Evolutionary conservation across 1,284 basidiomycete species (phyloP), one percentile per base, ranked within the genome.

Genomic region (Puccinia horiana): DNA sequence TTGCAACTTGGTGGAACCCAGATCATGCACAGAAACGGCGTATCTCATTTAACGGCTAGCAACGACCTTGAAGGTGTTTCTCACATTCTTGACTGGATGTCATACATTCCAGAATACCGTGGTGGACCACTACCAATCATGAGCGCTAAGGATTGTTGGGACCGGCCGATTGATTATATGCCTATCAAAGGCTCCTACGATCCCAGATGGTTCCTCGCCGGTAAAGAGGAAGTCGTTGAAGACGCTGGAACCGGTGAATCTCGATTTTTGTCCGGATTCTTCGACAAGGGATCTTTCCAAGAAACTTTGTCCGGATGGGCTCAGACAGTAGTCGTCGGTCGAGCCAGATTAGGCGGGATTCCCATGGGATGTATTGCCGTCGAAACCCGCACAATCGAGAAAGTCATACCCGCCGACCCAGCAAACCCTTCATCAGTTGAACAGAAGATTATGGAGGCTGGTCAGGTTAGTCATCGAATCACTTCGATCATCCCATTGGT

Each of bases 1-100:
- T 88, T 99, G 85, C 97, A 99, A 88, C 93, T 99, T 83, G 97
- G 97, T 86, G 97, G 97, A 83, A 98, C 97, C 52, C 87, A 90
- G 87, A 99, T 98, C 89, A 98, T 98, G 95, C 93, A 95, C 91
- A 96, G 96, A 91, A 98, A 98, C 87, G 97, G 97, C 89, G 94
- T 99, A 79, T 98, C 96, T 20, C 97, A 99, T 87, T 89, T 99
- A 76, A 96, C 94, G 2, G 96, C 96, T 37, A 91, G 91, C 85
- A 96, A 95, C 87, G 97, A 99, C 87, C 89, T 99, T 49, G 94
- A 98, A 87, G 95, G 96, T 84, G 94, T 95, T 29, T 92, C 92
- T 16, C 93, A 95, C 83, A 97, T 97, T 85, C 89, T 99, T 83
- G 92, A 95, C 86, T 99, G 97, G 95, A 88, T 99, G 84, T 94